These are phyloP conservation scores for Bipolaris sorokiniana DNA, from an alignment of 2,329 filamentous ascomycete species.

Conservation along the genomic window DNA sequence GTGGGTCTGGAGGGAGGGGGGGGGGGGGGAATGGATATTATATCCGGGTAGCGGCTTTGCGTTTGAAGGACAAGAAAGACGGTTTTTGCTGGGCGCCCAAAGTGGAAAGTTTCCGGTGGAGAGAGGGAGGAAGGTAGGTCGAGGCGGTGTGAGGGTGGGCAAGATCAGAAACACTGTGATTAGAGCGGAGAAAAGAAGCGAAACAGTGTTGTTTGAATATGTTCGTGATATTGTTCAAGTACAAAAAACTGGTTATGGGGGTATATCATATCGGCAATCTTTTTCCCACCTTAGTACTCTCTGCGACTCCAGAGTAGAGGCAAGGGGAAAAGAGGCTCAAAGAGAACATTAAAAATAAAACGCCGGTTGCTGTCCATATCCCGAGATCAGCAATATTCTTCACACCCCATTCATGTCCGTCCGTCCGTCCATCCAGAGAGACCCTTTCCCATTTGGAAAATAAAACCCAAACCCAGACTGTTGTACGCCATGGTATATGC, in stretches of 20 bases:
- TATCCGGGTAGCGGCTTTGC: too few species aligned
- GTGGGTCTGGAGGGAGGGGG: too few species aligned
- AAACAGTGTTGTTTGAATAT: not conserved
- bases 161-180: too few species aligned
- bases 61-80: too few species aligned
- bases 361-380: slow-evolving; percentile 28
- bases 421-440: not conserved
- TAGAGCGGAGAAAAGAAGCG: not conserved
- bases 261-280: slow-evolving; percentile 29
- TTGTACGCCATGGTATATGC: slow-evolving; percentile 31
- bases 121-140: too few species aligned
- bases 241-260: slow-evolving; percentile 10
- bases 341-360: slow-evolving; percentile 8
- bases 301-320: not conserved
- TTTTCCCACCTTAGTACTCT: slow-evolving; percentile 1
- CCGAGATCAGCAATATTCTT: slow-evolving; percentile 16
- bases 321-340: not conserved
- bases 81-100: too few species aligned
- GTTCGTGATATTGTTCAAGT: slow-evolving; percentile 12
- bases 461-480: slow-evolving; percentile 3
- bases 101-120: too few species aligned
- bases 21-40: too few species aligned
- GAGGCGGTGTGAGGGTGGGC: too few species aligned
- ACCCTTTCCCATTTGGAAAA: slow-evolving; percentile 5
- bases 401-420: slow-evolving; percentile 8